A percentile compares a stretch with the other conserved stretches of the same genome.
Conservation (phyloP, 768 basidiomycete genomes). For the Suillus discolor region DNA sequence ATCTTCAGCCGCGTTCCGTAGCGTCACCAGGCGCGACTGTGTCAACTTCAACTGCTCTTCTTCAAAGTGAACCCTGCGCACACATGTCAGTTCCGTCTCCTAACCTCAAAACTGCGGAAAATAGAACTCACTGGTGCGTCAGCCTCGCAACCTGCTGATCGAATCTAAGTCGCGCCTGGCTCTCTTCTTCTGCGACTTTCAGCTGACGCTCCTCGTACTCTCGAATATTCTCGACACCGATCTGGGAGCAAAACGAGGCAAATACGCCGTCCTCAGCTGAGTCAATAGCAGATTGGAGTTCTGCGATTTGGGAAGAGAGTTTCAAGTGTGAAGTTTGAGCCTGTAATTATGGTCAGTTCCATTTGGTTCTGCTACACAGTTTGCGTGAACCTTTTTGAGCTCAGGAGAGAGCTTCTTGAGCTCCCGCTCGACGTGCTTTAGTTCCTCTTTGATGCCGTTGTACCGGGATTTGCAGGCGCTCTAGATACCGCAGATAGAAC, state of each 20-base stretch:
- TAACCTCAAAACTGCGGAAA: neutral
- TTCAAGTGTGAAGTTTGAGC: conserved; percentile 52
- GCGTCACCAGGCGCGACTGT: conserved; percentile 59
- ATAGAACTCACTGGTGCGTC: conserved; percentile 71
- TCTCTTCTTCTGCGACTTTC: conserved; percentile 86
- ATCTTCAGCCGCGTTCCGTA: conserved; percentile 51
- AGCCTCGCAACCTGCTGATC: conserved; percentile 87
- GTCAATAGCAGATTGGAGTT: conserved; percentile 61
- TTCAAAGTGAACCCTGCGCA: conserved; percentile 75
- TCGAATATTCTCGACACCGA: conserved; percentile 79
- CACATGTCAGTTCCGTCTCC: neutral
- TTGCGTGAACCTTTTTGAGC: conserved; percentile 60
- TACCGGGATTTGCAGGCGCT: conserved; percentile 75
- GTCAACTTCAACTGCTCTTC: conserved; percentile 68
- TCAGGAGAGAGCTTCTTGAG: conserved; percentile 69
- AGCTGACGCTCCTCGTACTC: conserved; percentile 94
- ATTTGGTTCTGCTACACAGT: neutral
- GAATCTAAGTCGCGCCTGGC: conserved; percentile 78
- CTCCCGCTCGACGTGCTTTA: conserved; percentile 78
- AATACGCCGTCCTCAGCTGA: conserved; percentile 84
- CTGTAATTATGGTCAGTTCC: conserved; percentile 34
- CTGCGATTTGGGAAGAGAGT: conserved; percentile 56
- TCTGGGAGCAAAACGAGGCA: conserved; percentile 72
- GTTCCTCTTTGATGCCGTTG: conserved; percentile 79
- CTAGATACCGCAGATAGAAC: conserved; percentile 38